These are phyloP conservation scores for Rhizoclosmatium globosum DNA, from an alignment of 192 early-diverging fungal species.

Conservation along the genomic window DNA sequence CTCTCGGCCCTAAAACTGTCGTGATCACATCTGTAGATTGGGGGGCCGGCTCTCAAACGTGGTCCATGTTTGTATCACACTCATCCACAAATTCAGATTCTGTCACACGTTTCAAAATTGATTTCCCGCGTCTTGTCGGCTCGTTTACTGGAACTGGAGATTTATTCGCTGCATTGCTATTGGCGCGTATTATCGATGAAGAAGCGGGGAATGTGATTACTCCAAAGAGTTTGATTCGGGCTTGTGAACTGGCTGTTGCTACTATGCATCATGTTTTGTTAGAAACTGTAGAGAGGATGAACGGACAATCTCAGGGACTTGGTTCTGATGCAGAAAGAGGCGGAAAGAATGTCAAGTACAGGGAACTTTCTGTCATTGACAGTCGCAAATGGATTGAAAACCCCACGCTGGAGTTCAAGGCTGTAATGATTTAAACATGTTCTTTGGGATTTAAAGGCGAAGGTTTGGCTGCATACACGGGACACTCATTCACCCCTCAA, in stretches of 20 bases:
- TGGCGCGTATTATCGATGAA: constrained; percentile 62
- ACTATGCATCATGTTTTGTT: constrained; percentile 76
- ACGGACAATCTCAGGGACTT: constrained; percentile 6
- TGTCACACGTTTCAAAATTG: constrained; percentile 62
- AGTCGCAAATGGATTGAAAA: constrained; percentile 67
- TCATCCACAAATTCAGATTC: constrained; percentile 21
- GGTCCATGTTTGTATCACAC: constrained; percentile 59
- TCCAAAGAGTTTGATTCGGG: constrained; percentile 41
- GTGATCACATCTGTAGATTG: constrained; percentile 78
- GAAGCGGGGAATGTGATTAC: constrained; percentile 10
- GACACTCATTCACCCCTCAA: no score
- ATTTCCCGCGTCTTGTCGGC: constrained; percentile 76
- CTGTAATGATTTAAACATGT: constrained; percentile 26
- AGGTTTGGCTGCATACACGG: no score
- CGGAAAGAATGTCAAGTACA: constrained; percentile 56
- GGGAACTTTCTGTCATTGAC: constrained; percentile 79
- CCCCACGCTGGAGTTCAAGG: constrained; percentile 48
- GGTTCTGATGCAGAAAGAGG: constrained; percentile 36
- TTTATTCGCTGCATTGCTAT: constrained; percentile 78
- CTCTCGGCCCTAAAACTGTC: constrained; percentile 69
- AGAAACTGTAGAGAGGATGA: constrained; percentile 63
- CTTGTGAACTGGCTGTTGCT: constrained; percentile 73
- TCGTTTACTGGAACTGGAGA: constrained; percentile 96
- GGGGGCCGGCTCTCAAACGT: not conserved
- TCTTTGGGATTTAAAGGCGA: no score